Evolutionary conservation across 2,329 filamentous ascomycete genomes (phyloP).

Genomic region (Cercospora citrullina): DNA sequence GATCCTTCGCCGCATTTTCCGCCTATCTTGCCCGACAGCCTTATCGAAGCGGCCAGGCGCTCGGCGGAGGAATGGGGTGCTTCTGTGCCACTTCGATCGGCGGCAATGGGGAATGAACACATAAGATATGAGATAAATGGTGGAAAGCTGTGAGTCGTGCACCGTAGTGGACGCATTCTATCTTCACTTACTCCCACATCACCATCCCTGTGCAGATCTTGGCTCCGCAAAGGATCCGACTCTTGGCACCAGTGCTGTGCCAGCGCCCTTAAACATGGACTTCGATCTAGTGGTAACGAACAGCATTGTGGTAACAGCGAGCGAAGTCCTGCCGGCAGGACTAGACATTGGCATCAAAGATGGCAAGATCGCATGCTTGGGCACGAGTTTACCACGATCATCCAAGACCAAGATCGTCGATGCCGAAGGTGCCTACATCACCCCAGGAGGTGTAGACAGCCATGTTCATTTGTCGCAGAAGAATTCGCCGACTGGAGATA

Average conservation of each 20-base stretch:
- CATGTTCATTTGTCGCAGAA: conserved; percentile 53
- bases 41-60: conserved; percentile 21
- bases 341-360: conserved; percentile 51
- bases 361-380: conserved; percentile 51
- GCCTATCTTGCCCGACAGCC: conserved; percentile 27
- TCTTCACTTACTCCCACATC: not conserved
- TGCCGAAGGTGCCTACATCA: conserved; percentile 50
- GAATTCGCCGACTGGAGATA: conserved; percentile 47
- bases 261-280: conserved; percentile 25
- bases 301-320: conserved; percentile 50
- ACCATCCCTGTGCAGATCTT: not conserved
- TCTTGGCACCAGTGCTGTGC: conserved; percentile 10
- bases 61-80: conserved; percentile 11
- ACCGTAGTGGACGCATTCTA: not conserved
- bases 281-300: conserved; percentile 48
- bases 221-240: not conserved
- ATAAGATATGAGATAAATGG: not conserved
- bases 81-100: not conserved
- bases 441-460: conserved; percentile 51
- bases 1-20: conserved; percentile 12
- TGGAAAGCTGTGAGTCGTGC: not conserved
- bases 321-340: conserved; percentile 46
- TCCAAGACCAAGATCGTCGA: conserved; percentile 44
- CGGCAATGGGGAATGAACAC: not conserved
- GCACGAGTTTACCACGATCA: conserved; percentile 40